These are phyloP conservation scores for Suillus spraguei DNA, from an alignment of 768 basidiomycete genomes.

Conservation along the genomic window DNA sequence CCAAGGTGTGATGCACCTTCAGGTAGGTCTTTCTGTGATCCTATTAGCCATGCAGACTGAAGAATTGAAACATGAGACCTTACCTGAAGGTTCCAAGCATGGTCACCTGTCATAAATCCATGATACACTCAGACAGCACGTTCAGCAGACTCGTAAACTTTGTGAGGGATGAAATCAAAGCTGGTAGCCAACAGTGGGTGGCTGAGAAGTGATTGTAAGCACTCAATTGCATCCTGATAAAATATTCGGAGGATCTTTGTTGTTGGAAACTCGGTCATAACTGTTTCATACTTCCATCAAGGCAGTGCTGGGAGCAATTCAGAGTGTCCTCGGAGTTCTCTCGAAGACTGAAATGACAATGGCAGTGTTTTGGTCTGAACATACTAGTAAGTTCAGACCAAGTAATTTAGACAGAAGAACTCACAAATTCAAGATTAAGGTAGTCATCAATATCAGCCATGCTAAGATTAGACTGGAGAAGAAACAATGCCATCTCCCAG, in stretches of 20 bases:
- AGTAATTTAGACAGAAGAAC: conserved; percentile 23
- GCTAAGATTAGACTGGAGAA: conserved; percentile 1
- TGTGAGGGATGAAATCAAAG: conserved; percentile 19
- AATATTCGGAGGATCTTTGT: background rate
- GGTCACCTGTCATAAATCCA: conserved; percentile 28
- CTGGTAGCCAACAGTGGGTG: background rate
- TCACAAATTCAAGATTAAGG: conserved; percentile 5
- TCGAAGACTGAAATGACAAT: background rate
- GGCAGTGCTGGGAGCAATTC: background rate
- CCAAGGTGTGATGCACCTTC: conserved; percentile 32
- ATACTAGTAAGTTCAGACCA: background rate
- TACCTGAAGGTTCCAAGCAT: conserved; percentile 32
- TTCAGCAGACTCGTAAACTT: conserved; percentile 16
- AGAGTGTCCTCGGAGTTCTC: background rate
- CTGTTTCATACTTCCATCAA: background rate
- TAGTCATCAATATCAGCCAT: background rate
- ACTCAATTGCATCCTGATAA: background rate
- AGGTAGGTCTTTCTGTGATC: conserved; percentile 22
- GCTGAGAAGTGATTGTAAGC: background rate
- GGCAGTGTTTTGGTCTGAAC: background rate
- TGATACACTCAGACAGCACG: conserved; percentile 14
- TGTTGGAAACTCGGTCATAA: background rate
- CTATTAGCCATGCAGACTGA: background rate
- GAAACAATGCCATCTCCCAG: conserved; percentile 2
- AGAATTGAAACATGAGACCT: background rate